Conservation (phyloP, 768 basidiomycete species). For the Floccularia luteovirens region DNA sequence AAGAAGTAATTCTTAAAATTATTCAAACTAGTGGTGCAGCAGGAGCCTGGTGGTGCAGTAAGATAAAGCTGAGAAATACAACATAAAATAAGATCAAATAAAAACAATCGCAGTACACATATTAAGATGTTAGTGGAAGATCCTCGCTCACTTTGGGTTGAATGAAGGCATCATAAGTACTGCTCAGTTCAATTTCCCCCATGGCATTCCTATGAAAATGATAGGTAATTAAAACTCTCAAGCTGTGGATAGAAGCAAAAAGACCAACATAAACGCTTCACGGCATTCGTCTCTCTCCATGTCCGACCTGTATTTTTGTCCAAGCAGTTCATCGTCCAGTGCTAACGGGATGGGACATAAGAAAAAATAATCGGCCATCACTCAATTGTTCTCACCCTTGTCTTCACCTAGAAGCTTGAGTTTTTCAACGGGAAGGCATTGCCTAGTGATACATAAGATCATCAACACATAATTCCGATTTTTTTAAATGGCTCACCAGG, state of each 20-base stretch:
- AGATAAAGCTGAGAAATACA: no score
- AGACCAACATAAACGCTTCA: conserved; percentile 52
- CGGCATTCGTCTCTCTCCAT: conserved; percentile 48
- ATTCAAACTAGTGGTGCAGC: no score
- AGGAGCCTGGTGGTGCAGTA: no score
- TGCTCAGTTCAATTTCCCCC: no score
- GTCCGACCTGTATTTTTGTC: conserved; percentile 41
- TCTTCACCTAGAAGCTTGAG: conserved; percentile 67
- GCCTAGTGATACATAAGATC: conserved; percentile 30
- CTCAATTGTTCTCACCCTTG: conserved; percentile 38
- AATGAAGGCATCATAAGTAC: no score
- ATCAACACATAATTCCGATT: neutral
- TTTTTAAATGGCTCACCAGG: conserved; percentile 40
- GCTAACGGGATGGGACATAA: conserved; percentile 29
- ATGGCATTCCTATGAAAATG: conserved; percentile 37
- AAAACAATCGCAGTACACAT: no score
- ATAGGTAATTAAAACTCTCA: conserved; percentile 1
- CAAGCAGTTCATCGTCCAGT: conserved; percentile 58
- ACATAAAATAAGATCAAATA: no score
- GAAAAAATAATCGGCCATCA: neutral
- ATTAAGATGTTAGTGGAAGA: no score
- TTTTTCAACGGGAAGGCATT: conserved; percentile 47
- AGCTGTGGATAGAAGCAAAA: neutral
- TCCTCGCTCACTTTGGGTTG: no score
- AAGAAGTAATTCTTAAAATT: no score